Percentiles rank a stretch among this genome's conserved stretches.
Evolutionary conservation across 106 monocot species (phyloP).

Genomic region (Dioscorea zingiberensis): DNA sequence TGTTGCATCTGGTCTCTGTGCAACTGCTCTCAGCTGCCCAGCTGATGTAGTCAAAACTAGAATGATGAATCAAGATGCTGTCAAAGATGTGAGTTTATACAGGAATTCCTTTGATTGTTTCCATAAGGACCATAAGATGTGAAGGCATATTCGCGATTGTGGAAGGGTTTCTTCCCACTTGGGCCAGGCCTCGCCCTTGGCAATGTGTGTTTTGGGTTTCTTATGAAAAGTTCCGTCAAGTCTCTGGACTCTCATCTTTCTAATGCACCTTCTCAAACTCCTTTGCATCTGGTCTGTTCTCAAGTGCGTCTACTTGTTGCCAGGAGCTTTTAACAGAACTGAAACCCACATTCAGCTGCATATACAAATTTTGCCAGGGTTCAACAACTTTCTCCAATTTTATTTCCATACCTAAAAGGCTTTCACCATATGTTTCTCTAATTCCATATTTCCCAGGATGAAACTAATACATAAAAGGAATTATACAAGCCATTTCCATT

Average conservation of each 20-base stretch:
- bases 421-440: no score
- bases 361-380: no score
- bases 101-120: conserved; percentile 73
- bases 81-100: conserved; percentile 21
- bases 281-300: no score
- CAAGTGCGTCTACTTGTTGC: no score
- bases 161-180: conserved; percentile 96
- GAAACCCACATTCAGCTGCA: no score
- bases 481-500: no score
- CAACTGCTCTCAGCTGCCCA: conserved; percentile 82
- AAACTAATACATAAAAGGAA: no score
- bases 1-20: conserved; percentile 68
- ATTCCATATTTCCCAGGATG: no score
- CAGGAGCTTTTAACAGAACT: no score
- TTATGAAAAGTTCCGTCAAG: conserved; percentile 57
- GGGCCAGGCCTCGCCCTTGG: conserved; percentile 93
- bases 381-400: no score
- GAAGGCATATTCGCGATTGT: conserved; percentile 69
- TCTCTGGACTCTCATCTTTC: conserved; percentile 68
- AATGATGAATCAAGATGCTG: conserved; percentile 70
- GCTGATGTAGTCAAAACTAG: conserved; percentile 85
- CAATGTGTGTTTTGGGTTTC: conserved; percentile 95
- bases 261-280: conserved; percentile 13
- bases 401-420: no score
- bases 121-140: conserved; percentile 50